phyloP scores from a whole-genome alignment of 1,284 basidiomycete species.

The Rhodotorula sp. region DNA sequence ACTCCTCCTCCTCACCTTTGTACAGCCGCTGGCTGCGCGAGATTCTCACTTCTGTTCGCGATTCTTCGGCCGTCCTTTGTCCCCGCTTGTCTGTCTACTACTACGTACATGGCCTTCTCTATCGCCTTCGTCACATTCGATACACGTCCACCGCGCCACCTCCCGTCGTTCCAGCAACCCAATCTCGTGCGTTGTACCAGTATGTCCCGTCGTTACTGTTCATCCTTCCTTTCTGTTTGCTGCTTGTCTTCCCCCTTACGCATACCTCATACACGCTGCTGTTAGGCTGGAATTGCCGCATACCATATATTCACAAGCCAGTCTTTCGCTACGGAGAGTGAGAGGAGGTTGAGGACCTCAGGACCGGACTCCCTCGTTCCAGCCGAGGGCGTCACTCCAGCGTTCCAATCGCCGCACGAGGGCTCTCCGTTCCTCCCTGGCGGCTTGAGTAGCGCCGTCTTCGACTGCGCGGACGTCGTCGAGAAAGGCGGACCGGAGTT shows the following conservation, averaged over 20 bases:
- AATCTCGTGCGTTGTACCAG: not conserved
- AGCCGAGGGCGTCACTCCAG: constrained; percentile 26
- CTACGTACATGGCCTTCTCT: no score
- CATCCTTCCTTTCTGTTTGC: not conserved
- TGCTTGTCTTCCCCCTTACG: constrained; percentile 1
- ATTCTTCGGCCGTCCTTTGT: no score
- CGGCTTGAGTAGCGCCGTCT: constrained; percentile 21
- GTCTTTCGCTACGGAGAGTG: no score
- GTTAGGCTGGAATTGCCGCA: constrained; percentile 1
- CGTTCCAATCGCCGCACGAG: constrained; percentile 32
- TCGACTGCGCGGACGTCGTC: constrained; percentile 63
- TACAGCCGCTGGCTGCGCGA: no score
- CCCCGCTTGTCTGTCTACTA: no score
- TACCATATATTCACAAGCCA: not conserved
- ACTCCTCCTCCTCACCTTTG: not conserved
- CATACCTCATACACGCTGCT: constrained; percentile 1
- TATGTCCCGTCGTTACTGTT: no score
- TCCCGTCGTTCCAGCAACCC: no score
- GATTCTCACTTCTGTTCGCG: no score
- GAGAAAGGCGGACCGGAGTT: constrained; percentile 71
- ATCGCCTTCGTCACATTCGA: not conserved
- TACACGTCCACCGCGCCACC: not conserved
- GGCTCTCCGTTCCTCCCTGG: constrained; percentile 17
- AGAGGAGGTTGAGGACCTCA: not conserved
- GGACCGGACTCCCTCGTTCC: constrained; percentile 17